Evolutionary conservation across 225 moss, liverwort and hornwort species (phyloP).

Genomic region (Bryum argenteum): DNA sequence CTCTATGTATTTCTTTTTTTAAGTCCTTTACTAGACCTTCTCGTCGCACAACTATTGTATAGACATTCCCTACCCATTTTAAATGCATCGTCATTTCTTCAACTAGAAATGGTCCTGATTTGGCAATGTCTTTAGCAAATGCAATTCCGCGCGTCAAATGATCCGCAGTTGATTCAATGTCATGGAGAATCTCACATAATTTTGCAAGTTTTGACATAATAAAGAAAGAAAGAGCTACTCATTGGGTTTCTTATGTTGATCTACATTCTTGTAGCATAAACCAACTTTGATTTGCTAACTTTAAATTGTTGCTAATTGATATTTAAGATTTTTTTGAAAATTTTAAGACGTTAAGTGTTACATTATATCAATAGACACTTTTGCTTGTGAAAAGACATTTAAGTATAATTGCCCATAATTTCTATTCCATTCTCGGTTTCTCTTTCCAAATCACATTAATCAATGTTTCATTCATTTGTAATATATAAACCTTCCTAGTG

Average conservation of each 20-base stretch:
- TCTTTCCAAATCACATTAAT: conserved; percentile 21
- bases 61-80: conserved; percentile 58
- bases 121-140: conserved; percentile 37
- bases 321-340: not conserved
- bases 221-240: not conserved
- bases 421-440: conserved; percentile 35
- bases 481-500: not conserved
- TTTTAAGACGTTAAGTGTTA: not conserved
- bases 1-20: conserved; percentile 34
- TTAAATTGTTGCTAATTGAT: too few species aligned
- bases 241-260: not conserved
- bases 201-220: conserved; percentile 50
- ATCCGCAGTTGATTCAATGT: conserved; percentile 39
- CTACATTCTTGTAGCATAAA: not conserved
- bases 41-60: conserved; percentile 32
- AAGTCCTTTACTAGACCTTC: conserved; percentile 45
- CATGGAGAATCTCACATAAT: conserved; percentile 50
- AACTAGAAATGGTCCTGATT: conserved; percentile 13
- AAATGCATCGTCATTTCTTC: conserved; percentile 65
- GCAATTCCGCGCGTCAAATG: conserved; percentile 36
- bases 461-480: conserved; percentile 13
- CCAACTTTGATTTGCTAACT: not conserved
- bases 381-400: conserved; percentile 38
- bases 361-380: conserved; percentile 1
- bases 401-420: not conserved